Evolutionary conservation across 306 rosid genomes (phyloP).

Genomic region (Inga laurina): DNA sequence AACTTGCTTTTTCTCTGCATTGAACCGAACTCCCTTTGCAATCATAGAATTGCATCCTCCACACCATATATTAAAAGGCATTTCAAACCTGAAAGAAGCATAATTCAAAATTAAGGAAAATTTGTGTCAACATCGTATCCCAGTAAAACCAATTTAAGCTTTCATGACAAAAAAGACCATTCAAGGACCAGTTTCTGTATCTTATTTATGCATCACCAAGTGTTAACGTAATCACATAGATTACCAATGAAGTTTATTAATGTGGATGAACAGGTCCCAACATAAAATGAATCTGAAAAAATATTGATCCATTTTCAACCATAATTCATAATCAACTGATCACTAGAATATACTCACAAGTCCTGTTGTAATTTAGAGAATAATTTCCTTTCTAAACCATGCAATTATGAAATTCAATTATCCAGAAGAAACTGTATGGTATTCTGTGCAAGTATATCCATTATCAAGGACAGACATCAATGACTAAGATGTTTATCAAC

Average conservation of each 20-base stretch:
- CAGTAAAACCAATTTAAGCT: neutral
- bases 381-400: neutral
- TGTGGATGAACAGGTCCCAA: neutral
- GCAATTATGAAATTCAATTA: neutral
- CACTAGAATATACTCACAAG: slow-evolving; percentile 6
- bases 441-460: slow-evolving; percentile 8
- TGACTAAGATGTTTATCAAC: slow-evolving; percentile 18
- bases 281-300: neutral
- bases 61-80: slow-evolving; percentile 93
- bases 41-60: slow-evolving; percentile 99
- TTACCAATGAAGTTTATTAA: neutral
- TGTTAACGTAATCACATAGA: slow-evolving; percentile 17
- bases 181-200: neutral
- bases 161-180: neutral
- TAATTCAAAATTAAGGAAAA: slow-evolving; percentile 3
- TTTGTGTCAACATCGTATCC: neutral
- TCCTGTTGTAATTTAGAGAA: neutral
- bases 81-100: slow-evolving; percentile 69
- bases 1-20: slow-evolving; percentile 94
- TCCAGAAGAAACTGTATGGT: neutral
- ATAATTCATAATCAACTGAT: neutral
- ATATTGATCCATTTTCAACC: neutral
- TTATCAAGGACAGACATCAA: slow-evolving; percentile 21
- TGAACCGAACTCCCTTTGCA: slow-evolving; percentile 95
- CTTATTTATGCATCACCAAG: neutral